Conservation (phyloP, 2,329 filamentous ascomycete species). For the Fusarium sp. region DNA sequence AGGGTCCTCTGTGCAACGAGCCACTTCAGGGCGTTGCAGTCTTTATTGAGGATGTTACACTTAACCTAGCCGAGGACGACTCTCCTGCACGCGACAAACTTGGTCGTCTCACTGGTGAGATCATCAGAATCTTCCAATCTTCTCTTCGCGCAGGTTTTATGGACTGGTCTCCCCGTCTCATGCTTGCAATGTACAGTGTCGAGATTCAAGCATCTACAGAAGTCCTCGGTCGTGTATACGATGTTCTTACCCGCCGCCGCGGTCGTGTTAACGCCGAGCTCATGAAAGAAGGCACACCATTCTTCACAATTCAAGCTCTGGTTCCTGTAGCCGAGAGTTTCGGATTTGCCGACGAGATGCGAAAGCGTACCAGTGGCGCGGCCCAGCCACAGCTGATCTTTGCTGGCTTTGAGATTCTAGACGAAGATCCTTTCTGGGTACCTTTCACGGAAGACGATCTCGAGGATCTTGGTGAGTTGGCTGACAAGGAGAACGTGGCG, state of each 20-base stretch:
- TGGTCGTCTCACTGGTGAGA: constrained; percentile 87
- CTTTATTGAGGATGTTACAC: constrained; percentile 80
- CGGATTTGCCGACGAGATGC: constrained; percentile 95
- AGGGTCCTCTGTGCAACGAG: constrained; percentile 91
- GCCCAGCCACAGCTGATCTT: constrained; percentile 95
- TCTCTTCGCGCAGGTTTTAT: constrained; percentile 87
- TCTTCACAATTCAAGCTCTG: constrained; percentile 90
- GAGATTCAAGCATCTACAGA: constrained; percentile 97
- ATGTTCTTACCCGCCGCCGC: constrained; percentile 93
- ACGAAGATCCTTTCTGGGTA: constrained; percentile 98
- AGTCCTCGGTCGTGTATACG: constrained; percentile 94
- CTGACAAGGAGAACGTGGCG: constrained; percentile 93
- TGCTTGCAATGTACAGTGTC: constrained; percentile 97
- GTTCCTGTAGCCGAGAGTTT: constrained; percentile 95
- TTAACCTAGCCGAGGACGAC: constrained; percentile 65
- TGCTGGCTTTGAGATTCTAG: constrained; percentile 88
- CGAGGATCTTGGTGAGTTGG: constrained; percentile 93
- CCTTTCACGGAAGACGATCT: constrained; percentile 96
- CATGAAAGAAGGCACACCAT: constrained; percentile 94
- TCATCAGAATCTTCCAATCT: constrained; percentile 88
- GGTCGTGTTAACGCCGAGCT: constrained; percentile 89
- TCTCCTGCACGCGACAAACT: constrained; percentile 71
- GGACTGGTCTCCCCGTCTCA: constrained; percentile 94
- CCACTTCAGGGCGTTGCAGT: constrained; percentile 93
- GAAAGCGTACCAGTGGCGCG: constrained; percentile 89